Evolutionary conservation across 2,329 filamentous ascomycete species (phyloP).

Genomic region (Ceratocystis alfenasii): DNA sequence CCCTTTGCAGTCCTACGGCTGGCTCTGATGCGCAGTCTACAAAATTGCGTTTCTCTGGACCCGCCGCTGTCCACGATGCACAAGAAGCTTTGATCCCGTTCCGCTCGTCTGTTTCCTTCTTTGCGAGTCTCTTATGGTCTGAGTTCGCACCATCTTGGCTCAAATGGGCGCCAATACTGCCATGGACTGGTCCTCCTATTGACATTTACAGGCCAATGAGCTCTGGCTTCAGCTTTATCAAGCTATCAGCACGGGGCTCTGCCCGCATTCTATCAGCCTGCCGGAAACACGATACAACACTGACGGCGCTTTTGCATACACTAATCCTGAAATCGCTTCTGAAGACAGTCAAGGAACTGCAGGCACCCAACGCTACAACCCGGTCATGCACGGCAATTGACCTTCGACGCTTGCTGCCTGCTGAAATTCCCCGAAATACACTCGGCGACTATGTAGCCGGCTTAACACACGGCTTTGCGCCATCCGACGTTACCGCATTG

Average conservation of each 20-base stretch:
- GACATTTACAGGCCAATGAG: slow-evolving; percentile 30
- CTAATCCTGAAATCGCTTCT: slow-evolving; percentile 32
- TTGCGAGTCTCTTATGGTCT: slow-evolving; percentile 33
- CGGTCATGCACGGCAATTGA: slow-evolving; percentile 33
- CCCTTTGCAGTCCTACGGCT: slow-evolving; percentile 30
- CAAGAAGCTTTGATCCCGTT: slow-evolving; percentile 36
- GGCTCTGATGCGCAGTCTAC: not conserved
- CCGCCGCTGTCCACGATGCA: slow-evolving; percentile 29
- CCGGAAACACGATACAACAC: slow-evolving; percentile 33
- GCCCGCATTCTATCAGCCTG: slow-evolving; percentile 31
- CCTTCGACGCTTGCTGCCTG: slow-evolving; percentile 31
- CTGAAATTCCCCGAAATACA: slow-evolving; percentile 25
- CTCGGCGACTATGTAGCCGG: slow-evolving; percentile 35
- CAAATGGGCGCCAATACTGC: slow-evolving; percentile 25
- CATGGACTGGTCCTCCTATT: slow-evolving; percentile 33
- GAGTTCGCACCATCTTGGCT: slow-evolving; percentile 34
- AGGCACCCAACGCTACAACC: not conserved
- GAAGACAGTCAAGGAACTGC: not conserved
- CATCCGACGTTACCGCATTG: slow-evolving; percentile 24
- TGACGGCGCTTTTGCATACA: slow-evolving; percentile 40
- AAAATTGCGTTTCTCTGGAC: slow-evolving; percentile 28
- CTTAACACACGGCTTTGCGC: slow-evolving; percentile 28
- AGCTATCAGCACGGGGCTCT: slow-evolving; percentile 28
- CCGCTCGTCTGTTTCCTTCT: slow-evolving; percentile 32
- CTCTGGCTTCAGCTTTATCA: slow-evolving; percentile 31